Evolutionary conservation across 768 basidiomycete genomes (phyloP).

Genomic region (Suillus placidus): DNA sequence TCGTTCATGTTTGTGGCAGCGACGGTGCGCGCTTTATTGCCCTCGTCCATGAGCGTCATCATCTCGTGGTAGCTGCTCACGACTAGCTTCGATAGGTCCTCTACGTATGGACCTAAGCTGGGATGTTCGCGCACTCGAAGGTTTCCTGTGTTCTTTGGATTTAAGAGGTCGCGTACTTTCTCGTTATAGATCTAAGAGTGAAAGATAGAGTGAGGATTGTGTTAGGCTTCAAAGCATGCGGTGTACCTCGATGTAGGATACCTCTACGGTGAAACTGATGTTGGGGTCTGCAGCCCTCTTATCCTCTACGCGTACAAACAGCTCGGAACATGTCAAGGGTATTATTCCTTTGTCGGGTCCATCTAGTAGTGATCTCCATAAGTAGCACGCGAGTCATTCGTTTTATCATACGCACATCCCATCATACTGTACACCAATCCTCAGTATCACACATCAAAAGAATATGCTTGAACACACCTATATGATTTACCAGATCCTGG

Average conservation of each 20-base stretch:
- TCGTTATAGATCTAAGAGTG: slow-evolving; percentile 85
- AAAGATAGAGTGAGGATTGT: slow-evolving; percentile 5
- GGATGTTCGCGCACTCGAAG: slow-evolving; percentile 98
- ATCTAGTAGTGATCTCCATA: slow-evolving; percentile 48
- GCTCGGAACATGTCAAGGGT: slow-evolving; percentile 90
- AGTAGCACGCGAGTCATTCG: slow-evolving; percentile 11
- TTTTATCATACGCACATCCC: slow-evolving; percentile 69
- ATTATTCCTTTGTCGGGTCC: slow-evolving; percentile 97
- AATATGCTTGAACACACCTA: slow-evolving; percentile 54
- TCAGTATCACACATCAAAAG: background rate
- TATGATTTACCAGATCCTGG: slow-evolving; percentile 91
- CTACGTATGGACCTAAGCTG: slow-evolving; percentile 95
- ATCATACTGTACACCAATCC: slow-evolving; percentile 69
- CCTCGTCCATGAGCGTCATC: slow-evolving; percentile 99
- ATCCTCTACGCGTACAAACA: slow-evolving; percentile 80
- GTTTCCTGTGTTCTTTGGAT: slow-evolving; percentile 96
- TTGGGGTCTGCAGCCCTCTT: slow-evolving; percentile 67
- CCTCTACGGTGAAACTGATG: slow-evolving; percentile 88
- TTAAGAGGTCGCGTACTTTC: slow-evolving; percentile 96
- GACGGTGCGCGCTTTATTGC: slow-evolving; percentile 97
- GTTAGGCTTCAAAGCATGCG: background rate
- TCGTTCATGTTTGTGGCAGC: slow-evolving; percentile 99
- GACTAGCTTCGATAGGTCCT: slow-evolving; percentile 91
- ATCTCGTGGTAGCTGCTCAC: slow-evolving; percentile 94
- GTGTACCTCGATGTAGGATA: slow-evolving; percentile 93